Percentiles rank a stretch among this genome's conserved stretches.
Conservation (phyloP, 2,329 filamentous ascomycete genomes). For the Diaporthe nobilis region DNA sequence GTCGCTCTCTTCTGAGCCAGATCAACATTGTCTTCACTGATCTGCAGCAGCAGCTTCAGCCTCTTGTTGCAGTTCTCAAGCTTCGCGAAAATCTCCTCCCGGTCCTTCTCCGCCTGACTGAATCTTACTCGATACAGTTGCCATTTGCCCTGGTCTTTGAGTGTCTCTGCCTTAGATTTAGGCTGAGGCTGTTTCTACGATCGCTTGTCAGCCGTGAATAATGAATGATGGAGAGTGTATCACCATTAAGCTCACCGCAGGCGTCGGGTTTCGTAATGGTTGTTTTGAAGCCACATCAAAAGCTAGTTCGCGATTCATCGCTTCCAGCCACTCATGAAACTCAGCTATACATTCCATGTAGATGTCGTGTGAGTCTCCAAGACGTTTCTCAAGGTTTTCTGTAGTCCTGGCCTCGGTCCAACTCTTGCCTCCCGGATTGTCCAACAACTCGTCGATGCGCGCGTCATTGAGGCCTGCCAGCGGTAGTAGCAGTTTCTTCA, state of each 20-base stretch:
- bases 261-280: too few relatives aligned
- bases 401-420: not conserved
- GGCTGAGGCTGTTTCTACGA: not conserved
- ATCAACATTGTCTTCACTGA: not conserved
- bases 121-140: not conserved
- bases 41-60: not conserved
- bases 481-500: not conserved
- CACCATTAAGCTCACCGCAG: not conserved
- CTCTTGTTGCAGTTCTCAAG: not conserved
- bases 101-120: conserved; percentile 2
- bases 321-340: not conserved
- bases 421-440: not conserved
- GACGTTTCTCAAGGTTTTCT: not conserved
- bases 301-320: not conserved
- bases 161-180: too few relatives aligned
- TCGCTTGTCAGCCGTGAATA: not conserved
- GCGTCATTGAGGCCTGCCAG: not conserved
- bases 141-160: not conserved
- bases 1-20: not conserved
- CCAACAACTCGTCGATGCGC: not conserved
- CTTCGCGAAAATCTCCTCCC: not conserved
- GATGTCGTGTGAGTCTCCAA: not conserved
- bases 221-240: not conserved
- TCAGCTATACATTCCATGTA: not conserved
- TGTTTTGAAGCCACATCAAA: not conserved